Evolutionary conservation across 2,329 filamentous ascomycete genomes (phyloP).

Genomic region (Aureobasidium uvarum): DNA sequence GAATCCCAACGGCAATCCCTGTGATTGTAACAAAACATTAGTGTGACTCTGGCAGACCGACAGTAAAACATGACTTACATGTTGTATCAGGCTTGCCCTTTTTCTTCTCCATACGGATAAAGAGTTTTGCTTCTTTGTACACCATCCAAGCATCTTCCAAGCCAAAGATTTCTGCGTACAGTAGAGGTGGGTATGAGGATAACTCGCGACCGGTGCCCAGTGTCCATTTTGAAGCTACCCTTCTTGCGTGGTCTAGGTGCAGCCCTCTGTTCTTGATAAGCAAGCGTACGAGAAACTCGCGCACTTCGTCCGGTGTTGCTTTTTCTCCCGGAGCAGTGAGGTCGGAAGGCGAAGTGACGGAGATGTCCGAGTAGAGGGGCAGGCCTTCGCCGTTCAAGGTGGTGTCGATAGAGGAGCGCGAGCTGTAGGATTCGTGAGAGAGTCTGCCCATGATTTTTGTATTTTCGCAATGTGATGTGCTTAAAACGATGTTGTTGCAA

Average conservation of each 20-base stretch:
- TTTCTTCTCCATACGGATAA: background rate
- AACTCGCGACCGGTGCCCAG: constrained; percentile 30
- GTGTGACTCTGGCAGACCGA: background rate
- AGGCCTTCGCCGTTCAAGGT: background rate
- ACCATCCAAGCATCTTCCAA: constrained; percentile 30
- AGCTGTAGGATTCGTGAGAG: background rate
- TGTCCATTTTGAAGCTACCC: constrained; percentile 29
- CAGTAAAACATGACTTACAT: background rate
- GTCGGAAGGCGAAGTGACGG: background rate
- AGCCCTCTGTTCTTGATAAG: constrained; percentile 18
- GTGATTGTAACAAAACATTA: background rate
- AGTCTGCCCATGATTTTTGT: background rate
- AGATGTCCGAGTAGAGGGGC: background rate
- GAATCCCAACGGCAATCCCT: background rate
- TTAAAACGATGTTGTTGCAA: too few relatives aligned
- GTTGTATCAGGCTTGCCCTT: background rate
- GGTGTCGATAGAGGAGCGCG: background rate
- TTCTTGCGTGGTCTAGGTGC: constrained; percentile 20
- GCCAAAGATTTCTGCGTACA: constrained; percentile 30
- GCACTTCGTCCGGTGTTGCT: constrained; percentile 29
- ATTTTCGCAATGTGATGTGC: background rate
- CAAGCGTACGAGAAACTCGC: constrained; percentile 26
- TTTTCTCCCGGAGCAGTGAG: constrained; percentile 11
- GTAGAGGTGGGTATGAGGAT: constrained; percentile 17
- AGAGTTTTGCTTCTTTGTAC: constrained; percentile 28